A percentile compares a stretch with the other conserved stretches of the same genome.
Evolutionary conservation across 1,139 yeast genomes (phyloP).

Genomic region (Taphrina deformans): DNA sequence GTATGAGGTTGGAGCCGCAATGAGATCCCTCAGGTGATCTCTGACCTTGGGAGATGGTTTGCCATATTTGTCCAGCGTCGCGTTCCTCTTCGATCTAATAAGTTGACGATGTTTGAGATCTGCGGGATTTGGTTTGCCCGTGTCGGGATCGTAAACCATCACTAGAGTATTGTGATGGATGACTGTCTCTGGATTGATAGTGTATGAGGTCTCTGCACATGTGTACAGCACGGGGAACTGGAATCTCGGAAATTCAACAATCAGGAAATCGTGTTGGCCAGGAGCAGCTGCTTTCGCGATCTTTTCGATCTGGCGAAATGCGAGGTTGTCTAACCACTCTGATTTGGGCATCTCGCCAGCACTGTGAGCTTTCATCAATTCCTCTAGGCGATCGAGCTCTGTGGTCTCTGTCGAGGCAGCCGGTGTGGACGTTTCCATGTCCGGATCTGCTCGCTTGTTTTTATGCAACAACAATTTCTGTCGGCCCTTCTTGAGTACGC

Average conservation of each 20-base stretch:
- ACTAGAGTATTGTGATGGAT: constrained; percentile 49
- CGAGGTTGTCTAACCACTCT: constrained; percentile 75
- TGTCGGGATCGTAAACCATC: constrained; percentile 66
- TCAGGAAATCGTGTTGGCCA: constrained; percentile 49
- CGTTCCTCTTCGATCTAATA: constrained; percentile 76
- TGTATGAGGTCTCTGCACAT: constrained; percentile 37
- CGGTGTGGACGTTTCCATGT: constrained; percentile 42
- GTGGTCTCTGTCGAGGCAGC: constrained; percentile 42
- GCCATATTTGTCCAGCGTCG: constrained; percentile 75
- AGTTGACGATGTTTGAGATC: constrained; percentile 82
- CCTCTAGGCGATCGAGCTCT: constrained; percentile 53
- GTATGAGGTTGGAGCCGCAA: constrained; percentile 79
- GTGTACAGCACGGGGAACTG: constrained; percentile 77
- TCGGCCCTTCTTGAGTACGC: constrained; percentile 58
- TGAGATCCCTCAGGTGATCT: constrained; percentile 65
- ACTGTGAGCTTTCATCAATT: constrained; percentile 62
- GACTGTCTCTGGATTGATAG: constrained; percentile 43
- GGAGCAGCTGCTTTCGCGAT: constrained; percentile 45
- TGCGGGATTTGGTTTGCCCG: constrained; percentile 69
- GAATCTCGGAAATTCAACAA: constrained; percentile 71
- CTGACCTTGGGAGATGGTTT: constrained; percentile 86
- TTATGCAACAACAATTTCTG: constrained; percentile 54
- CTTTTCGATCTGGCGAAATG: constrained; percentile 59
- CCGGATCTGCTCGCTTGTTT: constrained; percentile 46
- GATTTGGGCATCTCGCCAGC: constrained; percentile 63